Conservation (phyloP, 371 early-diverging fungal genomes). For the Mucor indicus region DNA sequence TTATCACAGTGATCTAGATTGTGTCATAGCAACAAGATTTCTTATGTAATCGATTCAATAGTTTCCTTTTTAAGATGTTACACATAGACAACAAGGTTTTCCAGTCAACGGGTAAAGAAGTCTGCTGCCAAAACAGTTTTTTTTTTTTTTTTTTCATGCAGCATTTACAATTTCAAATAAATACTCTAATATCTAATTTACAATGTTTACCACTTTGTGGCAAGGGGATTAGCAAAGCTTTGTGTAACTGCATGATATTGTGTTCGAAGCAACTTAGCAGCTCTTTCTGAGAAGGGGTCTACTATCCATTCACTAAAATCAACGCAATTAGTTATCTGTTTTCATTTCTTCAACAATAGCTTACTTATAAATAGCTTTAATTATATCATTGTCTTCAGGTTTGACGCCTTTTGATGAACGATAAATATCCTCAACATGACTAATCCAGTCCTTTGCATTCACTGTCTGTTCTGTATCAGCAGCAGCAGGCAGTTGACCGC, state of each 20-base stretch:
- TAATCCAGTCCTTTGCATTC: constrained; percentile 65
- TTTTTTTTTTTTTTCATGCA: too few relatives aligned
- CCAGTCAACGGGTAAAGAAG: too few relatives aligned
- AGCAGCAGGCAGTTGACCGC: constrained; percentile 70
- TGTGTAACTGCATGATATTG: constrained; percentile 76
- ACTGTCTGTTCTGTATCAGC: constrained; percentile 31
- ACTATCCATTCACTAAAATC: constrained; percentile 46
- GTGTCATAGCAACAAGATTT: too few relatives aligned
- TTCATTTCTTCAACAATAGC: neutral
- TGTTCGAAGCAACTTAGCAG: constrained; percentile 63
- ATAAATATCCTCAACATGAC: constrained; percentile 56
- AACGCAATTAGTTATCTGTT: neutral
- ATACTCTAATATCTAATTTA: too few relatives aligned
- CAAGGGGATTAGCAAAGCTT: constrained; percentile 60
- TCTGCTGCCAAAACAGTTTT: too few relatives aligned
- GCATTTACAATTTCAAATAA: too few relatives aligned
- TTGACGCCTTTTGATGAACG: constrained; percentile 35
- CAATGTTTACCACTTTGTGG: constrained; percentile 77
- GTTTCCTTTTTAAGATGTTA: too few relatives aligned
- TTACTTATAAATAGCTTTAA: constrained; percentile 59
- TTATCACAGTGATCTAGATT: too few relatives aligned
- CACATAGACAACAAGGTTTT: too few relatives aligned
- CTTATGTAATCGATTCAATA: too few relatives aligned
- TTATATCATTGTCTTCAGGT: constrained; percentile 60
- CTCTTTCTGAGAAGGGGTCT: constrained; percentile 37